Percentiles rank a stretch among this genome's conserved stretches.
These are phyloP conservation scores for Dipodascopsis uninucleata DNA, from an alignment of 805 yeast species.

Conservation along the genomic window DNA sequence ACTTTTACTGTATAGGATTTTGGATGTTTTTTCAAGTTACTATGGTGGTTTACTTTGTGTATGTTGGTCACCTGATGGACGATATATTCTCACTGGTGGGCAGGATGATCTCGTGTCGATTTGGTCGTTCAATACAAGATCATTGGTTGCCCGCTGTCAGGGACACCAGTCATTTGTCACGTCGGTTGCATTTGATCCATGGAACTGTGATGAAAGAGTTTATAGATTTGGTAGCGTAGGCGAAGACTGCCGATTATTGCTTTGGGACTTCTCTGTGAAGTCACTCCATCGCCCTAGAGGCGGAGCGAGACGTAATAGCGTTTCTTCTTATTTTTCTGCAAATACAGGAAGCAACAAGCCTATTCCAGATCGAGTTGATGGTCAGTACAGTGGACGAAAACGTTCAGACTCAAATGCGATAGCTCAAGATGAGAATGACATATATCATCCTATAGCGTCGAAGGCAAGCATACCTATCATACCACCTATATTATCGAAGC, in stretches of 20 bases:
- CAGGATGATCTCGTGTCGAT: conserved; percentile 51
- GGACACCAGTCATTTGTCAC: conserved; percentile 56
- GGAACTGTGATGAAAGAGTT: conserved; percentile 36
- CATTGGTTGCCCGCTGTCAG: conserved; percentile 40
- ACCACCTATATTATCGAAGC: conserved; percentile 27
- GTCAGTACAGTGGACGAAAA: conserved; percentile 19
- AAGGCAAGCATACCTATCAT: conserved; percentile 26
- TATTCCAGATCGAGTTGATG: not conserved
- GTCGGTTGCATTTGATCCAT: conserved; percentile 44
- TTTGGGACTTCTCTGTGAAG: conserved; percentile 55
- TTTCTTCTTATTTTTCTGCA: not conserved
- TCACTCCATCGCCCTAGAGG: conserved; percentile 34
- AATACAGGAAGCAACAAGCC: not conserved
- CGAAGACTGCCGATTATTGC: conserved; percentile 50
- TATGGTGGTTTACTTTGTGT: conserved; percentile 60
- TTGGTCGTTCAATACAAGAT: conserved; percentile 38
- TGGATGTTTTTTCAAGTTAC: conserved; percentile 59
- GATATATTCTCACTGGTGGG: conserved; percentile 46
- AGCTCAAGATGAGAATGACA: conserved; percentile 22
- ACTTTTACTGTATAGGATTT: conserved; percentile 24
- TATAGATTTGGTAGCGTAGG: conserved; percentile 54
- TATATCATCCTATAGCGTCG: conserved; percentile 23
- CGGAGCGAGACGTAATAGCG: conserved; percentile 1
- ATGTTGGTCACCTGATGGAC: conserved; percentile 55
- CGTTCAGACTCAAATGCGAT: not conserved